Base-by-base conservation (phyloP, 2,329 filamentous ascomycete genomes). In the Dryadomyces quercivorus region DNA sequence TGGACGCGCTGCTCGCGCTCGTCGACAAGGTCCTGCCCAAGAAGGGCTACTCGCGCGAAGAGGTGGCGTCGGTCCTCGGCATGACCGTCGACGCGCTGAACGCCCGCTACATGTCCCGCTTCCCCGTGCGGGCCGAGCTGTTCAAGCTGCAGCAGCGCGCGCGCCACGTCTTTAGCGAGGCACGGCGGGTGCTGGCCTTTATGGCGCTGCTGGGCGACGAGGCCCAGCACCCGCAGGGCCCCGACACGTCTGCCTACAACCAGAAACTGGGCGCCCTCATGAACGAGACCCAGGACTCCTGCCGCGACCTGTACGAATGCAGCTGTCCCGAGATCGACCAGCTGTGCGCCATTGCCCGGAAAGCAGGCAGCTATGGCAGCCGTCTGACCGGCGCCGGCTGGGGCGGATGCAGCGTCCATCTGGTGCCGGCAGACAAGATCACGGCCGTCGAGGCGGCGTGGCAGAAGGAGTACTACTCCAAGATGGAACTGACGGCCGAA, bases 391-490 rank as follows among this genome's bases (percentile, higher is more conserved):
- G 93, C 43, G 93, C 93, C 0, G 93, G 93, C 3, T 98, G 93
- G 93, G 93, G 93, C 58, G 93, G 93, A 2, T 97, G 93, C 72
- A 93, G 82, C 57, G 92, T 98, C 56, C 93, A 98, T 71, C 77
- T 98, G 55, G 86, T 97, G 52, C 86, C 92, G 0, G 86, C 82
- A 56, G 80, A 89, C 63, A 92, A 86, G 69, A 86, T 96, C 0
- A 82, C 85, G 5, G 80, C 74, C 26, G 87, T 98, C 21, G 88
- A 80, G 67, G 75, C 80, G 63, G 88, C 88, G 5, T 82, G 93
- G 78, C 81, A 86, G 63, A 77, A 78, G 59, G 82, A 90, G 65
- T 98, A 97, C 67, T 97, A 94, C 68, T 72, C 77, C 55, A 86
- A 85, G 72, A 77, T 78, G 61, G 65, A 74, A 6, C 63, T 83